Conservation (phyloP, 148 eudicot genomes). For the Suaeda aralocaspica region DNA sequence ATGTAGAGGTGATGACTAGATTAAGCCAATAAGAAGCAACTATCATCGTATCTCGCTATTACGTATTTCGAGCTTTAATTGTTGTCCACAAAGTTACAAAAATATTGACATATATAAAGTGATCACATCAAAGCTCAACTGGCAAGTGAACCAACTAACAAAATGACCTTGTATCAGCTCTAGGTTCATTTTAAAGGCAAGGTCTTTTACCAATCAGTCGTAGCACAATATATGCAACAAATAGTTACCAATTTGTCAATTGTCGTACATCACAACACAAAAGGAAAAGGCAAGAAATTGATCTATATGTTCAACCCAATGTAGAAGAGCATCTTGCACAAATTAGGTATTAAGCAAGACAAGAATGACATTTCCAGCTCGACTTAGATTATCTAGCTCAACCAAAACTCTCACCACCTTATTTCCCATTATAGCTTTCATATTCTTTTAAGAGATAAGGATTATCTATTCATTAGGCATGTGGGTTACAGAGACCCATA, state of each 20-base stretch:
- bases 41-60: background rate
- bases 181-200: too few relatives aligned
- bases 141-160: background rate
- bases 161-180: too few relatives aligned
- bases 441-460: background rate
- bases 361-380: background rate
- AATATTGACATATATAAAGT: background rate
- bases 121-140: background rate
- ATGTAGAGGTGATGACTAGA: background rate
- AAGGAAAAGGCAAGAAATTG: too few relatives aligned
- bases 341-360: background rate
- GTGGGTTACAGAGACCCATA: background rate
- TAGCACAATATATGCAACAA: too few relatives aligned
- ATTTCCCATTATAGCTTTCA: background rate
- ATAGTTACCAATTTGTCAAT: too few relatives aligned
- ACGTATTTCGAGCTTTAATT: background rate
- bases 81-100: background rate
- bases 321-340: background rate
- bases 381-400: background rate
- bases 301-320: too few relatives aligned
- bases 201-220: too few relatives aligned
- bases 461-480: background rate
- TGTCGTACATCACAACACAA: too few relatives aligned
- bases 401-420: background rate
- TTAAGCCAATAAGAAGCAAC: background rate